These are phyloP conservation scores for Russula sp. DNA, from an alignment of 768 basidiomycete genomes.

Conservation along the genomic window DNA sequence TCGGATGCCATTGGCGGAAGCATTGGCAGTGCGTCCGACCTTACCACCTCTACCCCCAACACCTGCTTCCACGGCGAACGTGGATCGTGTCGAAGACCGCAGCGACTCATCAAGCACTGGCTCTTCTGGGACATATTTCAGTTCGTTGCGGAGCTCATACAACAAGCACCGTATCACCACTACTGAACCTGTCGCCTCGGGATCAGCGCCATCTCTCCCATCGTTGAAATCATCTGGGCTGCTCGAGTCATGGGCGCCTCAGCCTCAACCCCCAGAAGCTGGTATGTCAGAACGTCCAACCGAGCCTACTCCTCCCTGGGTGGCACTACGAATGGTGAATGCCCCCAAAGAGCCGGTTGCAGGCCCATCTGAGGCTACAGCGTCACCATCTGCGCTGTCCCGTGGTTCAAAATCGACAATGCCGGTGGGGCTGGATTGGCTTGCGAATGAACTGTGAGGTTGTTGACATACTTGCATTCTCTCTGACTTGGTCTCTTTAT, in stretches of 20 bases:
- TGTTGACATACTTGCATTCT: constrained; percentile 26
- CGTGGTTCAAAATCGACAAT: constrained; percentile 38
- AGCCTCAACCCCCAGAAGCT: constrained; percentile 10
- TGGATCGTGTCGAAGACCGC: constrained; percentile 23
- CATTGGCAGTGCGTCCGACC: constrained; percentile 7
- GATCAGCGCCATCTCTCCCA: constrained; percentile 48
- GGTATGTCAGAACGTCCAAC: constrained; percentile 17
- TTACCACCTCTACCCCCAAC: constrained; percentile 8
- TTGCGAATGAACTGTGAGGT: constrained; percentile 54
- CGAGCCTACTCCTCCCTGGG: constrained; percentile 18
- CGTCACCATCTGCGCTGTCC: constrained; percentile 12
- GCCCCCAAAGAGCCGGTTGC: constrained; percentile 7
- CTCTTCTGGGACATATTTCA: constrained; percentile 19
- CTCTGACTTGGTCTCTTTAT: constrained; percentile 10
- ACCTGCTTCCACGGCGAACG: neutral
- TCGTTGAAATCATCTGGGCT: constrained; percentile 74
- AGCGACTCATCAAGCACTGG: constrained; percentile 17
- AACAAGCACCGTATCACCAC: constrained; percentile 18
- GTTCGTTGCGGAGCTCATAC: constrained; percentile 23
- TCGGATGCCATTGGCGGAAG: constrained; percentile 13
- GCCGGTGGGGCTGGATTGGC: constrained; percentile 69
- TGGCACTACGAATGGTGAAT: constrained; percentile 9
- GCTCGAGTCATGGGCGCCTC: constrained; percentile 51
- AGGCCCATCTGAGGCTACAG: constrained; percentile 16
- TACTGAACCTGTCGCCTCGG: constrained; percentile 26